These are phyloP conservation scores for Daedalea quercina DNA, from an alignment of 768 basidiomycete genomes.

Conservation along the genomic window DNA sequence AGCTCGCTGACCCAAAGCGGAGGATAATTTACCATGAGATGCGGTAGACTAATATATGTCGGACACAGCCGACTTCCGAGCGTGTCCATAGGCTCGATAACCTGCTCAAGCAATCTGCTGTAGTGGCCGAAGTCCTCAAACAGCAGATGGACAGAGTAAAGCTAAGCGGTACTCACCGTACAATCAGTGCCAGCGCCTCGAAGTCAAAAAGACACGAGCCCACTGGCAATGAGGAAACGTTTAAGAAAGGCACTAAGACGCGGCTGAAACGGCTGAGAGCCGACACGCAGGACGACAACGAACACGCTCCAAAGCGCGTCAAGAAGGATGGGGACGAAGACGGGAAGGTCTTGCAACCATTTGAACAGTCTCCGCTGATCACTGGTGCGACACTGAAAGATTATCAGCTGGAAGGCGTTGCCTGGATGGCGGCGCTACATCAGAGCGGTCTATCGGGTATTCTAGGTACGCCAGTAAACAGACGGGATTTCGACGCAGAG, in stretches of 20 bases:
- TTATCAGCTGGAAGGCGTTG: conserved; percentile 90
- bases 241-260: conserved; percentile 16
- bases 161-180: not conserved
- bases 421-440: conserved; percentile 90
- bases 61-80: conserved; percentile 7
- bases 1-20: too few relatives aligned
- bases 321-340: conserved; percentile 6
- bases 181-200: not conserved
- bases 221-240: not conserved
- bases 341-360: conserved; percentile 17
- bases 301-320: conserved; percentile 17
- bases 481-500: not conserved
- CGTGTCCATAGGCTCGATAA: conserved; percentile 40
- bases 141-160: conserved; percentile 68
- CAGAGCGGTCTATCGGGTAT: conserved; percentile 83
- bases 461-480: conserved; percentile 39
- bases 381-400: conserved; percentile 83
- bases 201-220: conserved; percentile 4
- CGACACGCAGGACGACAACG: conserved; percentile 11
- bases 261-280: conserved; percentile 10
- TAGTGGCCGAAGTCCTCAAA: conserved; percentile 68
- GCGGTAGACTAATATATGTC: too few relatives aligned
- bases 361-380: conserved; percentile 71
- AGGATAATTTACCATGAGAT: too few relatives aligned
- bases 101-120: conserved; percentile 68